phyloP scores from a whole-genome alignment of 1,284 basidiomycete species.

The Moesziomyces aphidis region DNA sequence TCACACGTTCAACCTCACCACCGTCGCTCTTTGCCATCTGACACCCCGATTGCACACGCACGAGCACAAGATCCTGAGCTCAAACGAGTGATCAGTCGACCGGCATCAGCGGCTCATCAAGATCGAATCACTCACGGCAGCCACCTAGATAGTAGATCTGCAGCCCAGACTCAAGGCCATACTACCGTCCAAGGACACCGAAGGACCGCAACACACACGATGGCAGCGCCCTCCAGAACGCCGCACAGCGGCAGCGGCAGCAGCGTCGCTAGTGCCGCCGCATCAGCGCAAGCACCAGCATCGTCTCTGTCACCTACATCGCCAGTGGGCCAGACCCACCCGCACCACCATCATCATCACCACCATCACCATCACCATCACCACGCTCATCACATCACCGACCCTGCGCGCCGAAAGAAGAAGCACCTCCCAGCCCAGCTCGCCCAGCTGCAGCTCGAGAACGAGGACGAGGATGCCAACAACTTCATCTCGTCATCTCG shows the following conservation, averaged over 20 bases:
- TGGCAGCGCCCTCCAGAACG: slow-evolving; percentile 19
- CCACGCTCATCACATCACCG: slow-evolving; percentile 46
- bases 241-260: slow-evolving; percentile 34
- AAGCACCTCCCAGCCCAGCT: slow-evolving; percentile 50
- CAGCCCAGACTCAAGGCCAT: background rate
- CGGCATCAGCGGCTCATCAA: too few relatives aligned
- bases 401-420: slow-evolving; percentile 49
- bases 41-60: too few relatives aligned
- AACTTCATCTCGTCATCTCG: slow-evolving; percentile 51
- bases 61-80: too few relatives aligned
- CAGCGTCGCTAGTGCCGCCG: slow-evolving; percentile 27
- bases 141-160: background rate
- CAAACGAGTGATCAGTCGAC: too few relatives aligned
- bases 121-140: too few relatives aligned
- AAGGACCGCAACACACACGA: background rate
- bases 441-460: slow-evolving; percentile 47
- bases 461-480: slow-evolving; percentile 39
- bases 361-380: slow-evolving; percentile 51
- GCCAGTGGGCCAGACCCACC: slow-evolving; percentile 8
- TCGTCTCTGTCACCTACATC: slow-evolving; percentile 2
- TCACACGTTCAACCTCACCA: too few relatives aligned
- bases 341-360: slow-evolving; percentile 30
- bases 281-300: slow-evolving; percentile 3
- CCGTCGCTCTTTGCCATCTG: too few relatives aligned
- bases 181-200: background rate